Evolutionary conservation across 2,329 filamentous ascomycete species (phyloP).

Genomic region (Aspergillus novoparasiticus): DNA sequence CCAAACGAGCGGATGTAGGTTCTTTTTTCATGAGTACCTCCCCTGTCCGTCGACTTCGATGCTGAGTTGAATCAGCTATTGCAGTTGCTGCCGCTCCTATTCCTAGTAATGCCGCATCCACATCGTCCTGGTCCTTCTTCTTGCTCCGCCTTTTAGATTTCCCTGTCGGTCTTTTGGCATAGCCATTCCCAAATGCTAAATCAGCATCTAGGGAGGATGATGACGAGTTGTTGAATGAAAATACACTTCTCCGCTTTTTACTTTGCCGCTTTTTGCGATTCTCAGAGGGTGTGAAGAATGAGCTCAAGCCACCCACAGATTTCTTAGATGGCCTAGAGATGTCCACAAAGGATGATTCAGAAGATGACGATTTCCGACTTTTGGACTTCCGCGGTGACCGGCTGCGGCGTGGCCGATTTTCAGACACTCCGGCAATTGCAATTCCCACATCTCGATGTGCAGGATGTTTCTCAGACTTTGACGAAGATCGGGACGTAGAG

Average conservation of each 20-base stretch:
- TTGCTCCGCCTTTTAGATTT: constrained; percentile 39
- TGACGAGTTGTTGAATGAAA: constrained; percentile 64
- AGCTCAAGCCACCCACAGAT: constrained; percentile 55
- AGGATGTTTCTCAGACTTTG: constrained; percentile 29
- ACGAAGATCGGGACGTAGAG: constrained; percentile 45
- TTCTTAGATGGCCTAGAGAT: constrained; percentile 61
- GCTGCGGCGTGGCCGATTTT: constrained; percentile 33
- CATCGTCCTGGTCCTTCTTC: constrained; percentile 33
- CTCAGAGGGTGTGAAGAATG: constrained; percentile 67
- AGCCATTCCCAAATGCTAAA: constrained; percentile 67
- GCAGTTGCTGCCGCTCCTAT: constrained; percentile 52
- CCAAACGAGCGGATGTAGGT: constrained; percentile 28
- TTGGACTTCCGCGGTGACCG: constrained; percentile 38
- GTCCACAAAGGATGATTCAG: constrained; percentile 64
- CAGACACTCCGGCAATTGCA: constrained; percentile 34
- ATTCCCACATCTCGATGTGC: constrained; percentile 41
- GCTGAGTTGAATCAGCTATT: constrained; percentile 44
- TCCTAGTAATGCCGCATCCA: constrained; percentile 51
- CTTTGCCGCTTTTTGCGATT: constrained; percentile 52
- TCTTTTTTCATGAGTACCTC: constrained; percentile 36
- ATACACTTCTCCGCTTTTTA: constrained; percentile 53
- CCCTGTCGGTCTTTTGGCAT: constrained; percentile 34
- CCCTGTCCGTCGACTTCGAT: constrained; percentile 38
- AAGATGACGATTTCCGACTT: constrained; percentile 49
- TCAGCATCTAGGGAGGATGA: constrained; percentile 70